These are phyloP conservation scores for Planoprotostelium fungivorum DNA, from an alignment of 78 protist genomes.

Conservation along the genomic window DNA sequence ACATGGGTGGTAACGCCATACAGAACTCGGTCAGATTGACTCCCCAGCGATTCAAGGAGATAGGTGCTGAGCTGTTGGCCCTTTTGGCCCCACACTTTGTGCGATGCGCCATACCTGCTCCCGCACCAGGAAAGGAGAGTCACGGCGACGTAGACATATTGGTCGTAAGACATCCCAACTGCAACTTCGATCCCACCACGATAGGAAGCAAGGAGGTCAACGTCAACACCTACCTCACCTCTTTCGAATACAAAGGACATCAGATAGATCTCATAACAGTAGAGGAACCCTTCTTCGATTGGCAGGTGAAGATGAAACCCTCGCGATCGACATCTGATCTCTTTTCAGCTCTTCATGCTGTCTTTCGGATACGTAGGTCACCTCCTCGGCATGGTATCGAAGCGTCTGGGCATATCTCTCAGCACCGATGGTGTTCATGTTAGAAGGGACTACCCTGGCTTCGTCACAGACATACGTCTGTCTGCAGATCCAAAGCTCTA, in stretches of 20 bases:
- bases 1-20: not conserved
- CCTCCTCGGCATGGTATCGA: not conserved
- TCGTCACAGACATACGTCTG: not conserved
- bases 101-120: not conserved
- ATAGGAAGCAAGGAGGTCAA: not conserved
- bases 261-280: not conserved
- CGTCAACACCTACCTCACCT: not conserved
- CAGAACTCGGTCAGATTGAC: not conserved
- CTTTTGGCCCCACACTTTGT: not conserved
- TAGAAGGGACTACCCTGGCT: not conserved
- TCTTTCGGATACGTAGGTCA: not conserved
- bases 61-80: not conserved
- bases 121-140: not conserved
- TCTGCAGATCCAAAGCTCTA: not conserved
- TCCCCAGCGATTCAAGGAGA: not conserved
- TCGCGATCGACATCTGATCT: too few relatives aligned
- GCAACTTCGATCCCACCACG: not conserved
- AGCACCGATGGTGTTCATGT: not conserved
- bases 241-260: slow-evolving; percentile 1
- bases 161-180: not conserved
- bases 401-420: not conserved
- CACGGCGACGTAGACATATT: not conserved
- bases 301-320: not conserved
- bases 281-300: not conserved
- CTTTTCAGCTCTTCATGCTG: not conserved